These are phyloP conservation scores for Diaporthe humulicola DNA, from an alignment of 2,329 filamentous ascomycete species.

Conservation along the genomic window DNA sequence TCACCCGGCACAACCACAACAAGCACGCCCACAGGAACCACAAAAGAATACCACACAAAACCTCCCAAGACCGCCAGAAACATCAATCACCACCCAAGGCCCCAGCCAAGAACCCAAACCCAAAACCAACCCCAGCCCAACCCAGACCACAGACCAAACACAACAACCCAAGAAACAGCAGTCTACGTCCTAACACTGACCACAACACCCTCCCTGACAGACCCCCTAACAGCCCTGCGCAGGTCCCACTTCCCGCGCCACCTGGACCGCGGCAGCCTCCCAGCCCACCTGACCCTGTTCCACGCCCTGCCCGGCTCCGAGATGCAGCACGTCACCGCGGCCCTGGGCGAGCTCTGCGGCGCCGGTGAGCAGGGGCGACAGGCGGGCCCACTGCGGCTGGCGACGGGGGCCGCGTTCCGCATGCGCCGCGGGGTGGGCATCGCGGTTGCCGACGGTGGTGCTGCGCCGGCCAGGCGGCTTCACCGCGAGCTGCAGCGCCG, in stretches of 20 bases:
- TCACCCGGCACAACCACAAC: not conserved
- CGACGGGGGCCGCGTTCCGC: constrained; percentile 9
- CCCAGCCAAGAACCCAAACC: no score
- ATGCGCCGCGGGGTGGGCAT: constrained; percentile 30
- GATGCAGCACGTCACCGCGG: not conserved
- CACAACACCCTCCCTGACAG: constrained; percentile 20
- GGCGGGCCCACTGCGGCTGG: not conserved
- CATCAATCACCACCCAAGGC: not conserved
- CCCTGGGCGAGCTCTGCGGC: constrained; percentile 4
- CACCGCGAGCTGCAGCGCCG: not conserved
- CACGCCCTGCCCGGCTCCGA: constrained; percentile 33
- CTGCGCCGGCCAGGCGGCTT: not conserved
- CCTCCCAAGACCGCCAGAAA: not conserved
- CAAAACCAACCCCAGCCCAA: not conserved
- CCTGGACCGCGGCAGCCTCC: constrained; percentile 18
- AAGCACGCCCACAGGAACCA: not conserved
- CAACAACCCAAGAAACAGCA: not conserved
- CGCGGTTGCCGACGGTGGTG: not conserved
- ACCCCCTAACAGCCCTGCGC: constrained; percentile 30
- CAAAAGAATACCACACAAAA: not conserved
- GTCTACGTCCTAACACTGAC: constrained; percentile 36
- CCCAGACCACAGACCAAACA: constrained; percentile 18
- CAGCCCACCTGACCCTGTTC: constrained; percentile 37
- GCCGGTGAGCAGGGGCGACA: not conserved
- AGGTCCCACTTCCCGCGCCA: constrained; percentile 28